Evolutionary conservation across 1,284 basidiomycete genomes (phyloP).

Genomic region (Marasmius fiardii): DNA sequence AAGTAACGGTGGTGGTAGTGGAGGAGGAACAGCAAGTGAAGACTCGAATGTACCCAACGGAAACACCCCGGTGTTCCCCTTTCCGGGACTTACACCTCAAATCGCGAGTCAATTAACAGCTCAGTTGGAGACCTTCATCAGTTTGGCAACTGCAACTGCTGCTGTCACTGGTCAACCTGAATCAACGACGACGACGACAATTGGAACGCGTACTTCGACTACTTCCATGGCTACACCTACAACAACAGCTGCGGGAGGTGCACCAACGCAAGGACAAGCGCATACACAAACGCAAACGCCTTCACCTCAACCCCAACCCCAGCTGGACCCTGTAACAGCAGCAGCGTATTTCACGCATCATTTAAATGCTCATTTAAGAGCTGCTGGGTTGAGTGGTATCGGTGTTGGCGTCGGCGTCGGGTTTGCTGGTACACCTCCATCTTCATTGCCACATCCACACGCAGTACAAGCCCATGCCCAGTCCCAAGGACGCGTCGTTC

Average conservation of each 20-base stretch:
- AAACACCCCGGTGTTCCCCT: neutral
- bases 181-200: neutral
- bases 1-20: neutral
- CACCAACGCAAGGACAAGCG: too few relatives aligned
- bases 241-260: neutral
- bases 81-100: neutral
- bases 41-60: neutral
- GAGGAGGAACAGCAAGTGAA: neutral
- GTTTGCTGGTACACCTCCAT: too few relatives aligned
- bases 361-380: neutral
- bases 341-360: neutral
- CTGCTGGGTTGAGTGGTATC: neutral
- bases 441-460: too few relatives aligned
- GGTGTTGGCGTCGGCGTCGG: too few relatives aligned
- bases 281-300: neutral
- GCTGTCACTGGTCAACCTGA: neutral
- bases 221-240: too few relatives aligned
- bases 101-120: neutral
- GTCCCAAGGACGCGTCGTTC: too few relatives aligned
- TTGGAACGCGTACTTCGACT: too few relatives aligned
- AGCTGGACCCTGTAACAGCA: neutral
- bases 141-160: neutral
- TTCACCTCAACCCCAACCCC: neutral
- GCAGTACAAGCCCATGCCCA: too few relatives aligned
- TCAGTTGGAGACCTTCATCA: neutral